Conservation (phyloP, 192 early-diverging fungal species). For the Rhizophagus sp. region DNA sequence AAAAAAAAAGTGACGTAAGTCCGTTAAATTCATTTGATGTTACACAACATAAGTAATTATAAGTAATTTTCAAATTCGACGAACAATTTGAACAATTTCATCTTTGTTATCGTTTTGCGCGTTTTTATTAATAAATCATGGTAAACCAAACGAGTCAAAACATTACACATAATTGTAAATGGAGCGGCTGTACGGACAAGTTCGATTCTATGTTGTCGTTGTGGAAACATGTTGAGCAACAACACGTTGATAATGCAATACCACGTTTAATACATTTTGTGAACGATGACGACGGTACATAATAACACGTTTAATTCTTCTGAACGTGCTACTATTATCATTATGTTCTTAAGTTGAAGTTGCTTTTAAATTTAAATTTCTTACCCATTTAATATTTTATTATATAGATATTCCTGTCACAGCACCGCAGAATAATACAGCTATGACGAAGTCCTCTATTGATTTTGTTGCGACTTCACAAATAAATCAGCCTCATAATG, state of each 20-base stretch:
- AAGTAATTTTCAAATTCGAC: too few relatives aligned
- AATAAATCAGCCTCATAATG: background rate
- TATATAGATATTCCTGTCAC: background rate
- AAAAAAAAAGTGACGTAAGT: too few relatives aligned
- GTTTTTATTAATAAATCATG: background rate
- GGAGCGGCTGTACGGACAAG: background rate
- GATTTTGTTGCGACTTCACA: background rate
- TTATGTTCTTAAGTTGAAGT: too few relatives aligned
- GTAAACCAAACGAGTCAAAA: background rate
- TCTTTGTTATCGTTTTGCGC: background rate
- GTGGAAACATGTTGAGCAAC: background rate
- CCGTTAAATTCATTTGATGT: background rate
- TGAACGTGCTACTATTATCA: too few relatives aligned
- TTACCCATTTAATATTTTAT: background rate
- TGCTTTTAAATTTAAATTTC: too few relatives aligned
- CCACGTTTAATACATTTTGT: background rate
- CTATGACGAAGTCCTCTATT: background rate
- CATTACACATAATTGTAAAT: background rate
- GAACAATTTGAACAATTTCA: background rate
- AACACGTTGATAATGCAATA: conserved; percentile 5
- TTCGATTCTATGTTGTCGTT: background rate
- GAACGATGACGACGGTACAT: conserved; percentile 6
- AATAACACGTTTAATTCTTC: too few relatives aligned
- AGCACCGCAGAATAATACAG: background rate
- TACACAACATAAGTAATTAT: too few relatives aligned